Base-by-base conservation (phyloP, 352 stramenopile genomes). In the Phytophthora litchii region DNA sequence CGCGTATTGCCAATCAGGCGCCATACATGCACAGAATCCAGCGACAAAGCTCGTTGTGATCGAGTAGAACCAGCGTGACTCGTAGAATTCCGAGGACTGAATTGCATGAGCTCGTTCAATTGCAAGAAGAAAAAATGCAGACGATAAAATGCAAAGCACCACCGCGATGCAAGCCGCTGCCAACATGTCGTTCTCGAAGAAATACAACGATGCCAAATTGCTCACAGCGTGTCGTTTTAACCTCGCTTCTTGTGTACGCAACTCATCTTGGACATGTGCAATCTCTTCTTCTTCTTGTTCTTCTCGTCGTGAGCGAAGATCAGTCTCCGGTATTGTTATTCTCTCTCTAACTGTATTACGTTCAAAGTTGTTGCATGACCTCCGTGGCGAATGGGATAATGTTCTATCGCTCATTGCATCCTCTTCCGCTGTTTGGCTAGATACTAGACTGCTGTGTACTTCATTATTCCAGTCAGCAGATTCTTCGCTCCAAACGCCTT, bases 21-120 rank as follows among this genome's bases (percentile, higher is more conserved):
- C 48, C 45, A 80, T 70, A 32, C 73, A 83, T 16, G 74, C 73
- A 47, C 70, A 80, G 3, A 82, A 64, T 11, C 21, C 53, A 14
- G 58, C 63, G 9, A 76, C 73, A 32, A 68, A 72, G 25, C 54
- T 67, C 23, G 64, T 80, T 5, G 51, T 46, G 21, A 72, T 68
- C 8, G 60, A 42, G 56, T 84, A 80, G 23, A 82, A 78, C 48
- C 68, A 61, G 3, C 67, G 63, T 2, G 48, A 86, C 13, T 58
- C 25, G 60, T 80, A 82, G 40, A 89, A 86, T 43, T 89, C 72
- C 2, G 69, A 83, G 12, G 42, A 27, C 17, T 70, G 27, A n/a
- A 88, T 56, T 14, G 69, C 21, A 17, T 64, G 65, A 20, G 74
- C 56, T 25, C 51, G 70, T 19, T 64, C 53, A 13, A 63, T 57